These are phyloP conservation scores for Collybia mongolica DNA, from an alignment of 768 basidiomycete species.

Conservation along the genomic window DNA sequence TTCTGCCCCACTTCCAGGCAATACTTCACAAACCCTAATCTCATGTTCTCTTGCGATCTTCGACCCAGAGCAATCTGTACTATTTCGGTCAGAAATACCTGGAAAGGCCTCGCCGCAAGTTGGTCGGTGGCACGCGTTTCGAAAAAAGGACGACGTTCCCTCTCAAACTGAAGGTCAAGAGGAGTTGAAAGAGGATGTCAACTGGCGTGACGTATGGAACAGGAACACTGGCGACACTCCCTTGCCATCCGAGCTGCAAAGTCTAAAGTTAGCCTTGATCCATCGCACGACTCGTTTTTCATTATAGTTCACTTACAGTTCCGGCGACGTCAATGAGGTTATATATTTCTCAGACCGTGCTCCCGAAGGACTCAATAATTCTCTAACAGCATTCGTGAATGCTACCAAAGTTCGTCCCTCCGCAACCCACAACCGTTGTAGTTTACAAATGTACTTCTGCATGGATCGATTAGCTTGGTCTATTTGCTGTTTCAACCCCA, in stretches of 20 bases:
- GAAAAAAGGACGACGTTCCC: constrained; percentile 31
- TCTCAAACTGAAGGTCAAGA: not conserved
- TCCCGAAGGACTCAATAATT: constrained; percentile 52
- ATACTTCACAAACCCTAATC: constrained; percentile 22
- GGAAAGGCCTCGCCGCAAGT: constrained; percentile 62
- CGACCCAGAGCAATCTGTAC: constrained; percentile 35
- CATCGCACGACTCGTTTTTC: not conserved
- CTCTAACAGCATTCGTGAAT: constrained; percentile 39
- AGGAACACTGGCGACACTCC: constrained; percentile 15
- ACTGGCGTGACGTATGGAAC: constrained; percentile 58
- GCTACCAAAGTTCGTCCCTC: constrained; percentile 46
- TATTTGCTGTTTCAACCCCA: constrained; percentile 73
- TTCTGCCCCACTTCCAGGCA: constrained; percentile 44
- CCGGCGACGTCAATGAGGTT: constrained; percentile 32
- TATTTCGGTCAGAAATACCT: constrained; percentile 64
- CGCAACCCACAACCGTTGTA: not conserved
- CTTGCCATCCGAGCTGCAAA: constrained; percentile 38
- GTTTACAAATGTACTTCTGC: no score
- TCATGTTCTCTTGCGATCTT: constrained; percentile 62
- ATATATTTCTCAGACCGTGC: constrained; percentile 58
- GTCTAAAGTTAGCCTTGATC: constrained; percentile 31
- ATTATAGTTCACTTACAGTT: constrained; percentile 15
- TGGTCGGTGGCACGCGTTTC: constrained; percentile 68
- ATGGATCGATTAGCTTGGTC: constrained; percentile 46
- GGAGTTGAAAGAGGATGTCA: constrained; percentile 18